Percentiles rank a stretch among this genome's conserved stretches.
Conservation (phyloP, 169 alveolate species). For the Plasmodium knowlesi region DNA sequence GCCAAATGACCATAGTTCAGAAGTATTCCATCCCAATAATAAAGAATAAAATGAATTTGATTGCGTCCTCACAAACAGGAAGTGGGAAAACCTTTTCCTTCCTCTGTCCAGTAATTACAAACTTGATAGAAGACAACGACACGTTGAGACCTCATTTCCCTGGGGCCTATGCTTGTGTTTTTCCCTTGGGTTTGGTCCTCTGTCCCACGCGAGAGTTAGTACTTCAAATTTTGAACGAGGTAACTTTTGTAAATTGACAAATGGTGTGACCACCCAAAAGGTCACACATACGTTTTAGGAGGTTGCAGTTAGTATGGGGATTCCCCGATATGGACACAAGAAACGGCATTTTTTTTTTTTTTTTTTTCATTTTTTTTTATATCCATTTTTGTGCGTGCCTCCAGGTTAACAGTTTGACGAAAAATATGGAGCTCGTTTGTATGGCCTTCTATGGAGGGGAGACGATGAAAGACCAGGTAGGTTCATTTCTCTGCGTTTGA, state of each 20-base stretch:
- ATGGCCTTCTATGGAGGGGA: constrained; percentile 66
- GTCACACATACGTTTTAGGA: not conserved
- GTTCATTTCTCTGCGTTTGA: not conserved
- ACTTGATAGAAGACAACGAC: constrained; percentile 79
- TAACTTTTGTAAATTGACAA: constrained; percentile 77
- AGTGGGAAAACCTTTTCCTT: constrained; percentile 98
- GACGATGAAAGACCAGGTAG: constrained; percentile 55
- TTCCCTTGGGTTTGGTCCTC: constrained; percentile 77
- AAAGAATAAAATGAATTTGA: constrained; percentile 92
- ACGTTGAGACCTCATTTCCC: constrained; percentile 46
- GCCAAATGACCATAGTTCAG: constrained; percentile 96
- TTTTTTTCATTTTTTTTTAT: not conserved
- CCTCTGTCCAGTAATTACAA: constrained; percentile 94
- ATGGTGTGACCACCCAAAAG: not conserved
- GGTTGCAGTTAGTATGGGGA: not conserved
- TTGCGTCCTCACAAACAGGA: constrained; percentile 99
- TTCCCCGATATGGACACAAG: not conserved
- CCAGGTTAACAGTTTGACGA: constrained; percentile 54
- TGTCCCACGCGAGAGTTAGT: constrained; percentile 54
- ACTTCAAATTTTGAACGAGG: constrained; percentile 88
- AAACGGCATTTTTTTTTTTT: not conserved
- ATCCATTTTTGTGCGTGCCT: constrained; percentile 80
- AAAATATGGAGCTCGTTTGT: constrained; percentile 16
- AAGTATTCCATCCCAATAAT: constrained; percentile 95
- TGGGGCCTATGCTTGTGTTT: constrained; percentile 74